Evolutionary conservation across 495 filamentous ascomycete genomes (phyloP).

Genomic region (Daldinia loculata): DNA sequence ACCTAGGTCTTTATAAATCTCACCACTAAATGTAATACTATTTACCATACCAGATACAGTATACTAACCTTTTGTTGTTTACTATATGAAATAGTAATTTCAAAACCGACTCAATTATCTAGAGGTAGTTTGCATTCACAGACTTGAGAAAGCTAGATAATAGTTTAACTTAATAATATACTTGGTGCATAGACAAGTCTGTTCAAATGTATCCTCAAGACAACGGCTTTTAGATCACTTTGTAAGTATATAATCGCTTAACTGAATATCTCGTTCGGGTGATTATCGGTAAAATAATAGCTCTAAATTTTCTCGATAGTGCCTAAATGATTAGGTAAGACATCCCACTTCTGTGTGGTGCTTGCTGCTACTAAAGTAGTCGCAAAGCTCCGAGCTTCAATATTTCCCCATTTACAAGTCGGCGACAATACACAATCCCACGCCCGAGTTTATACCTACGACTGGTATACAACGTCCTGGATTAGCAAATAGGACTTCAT

Average conservation of each 20-base stretch:
- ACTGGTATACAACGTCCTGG: neutral
- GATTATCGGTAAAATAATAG: slow-evolving; percentile 19
- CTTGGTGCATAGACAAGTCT: too few relatives aligned
- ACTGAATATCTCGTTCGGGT: slow-evolving; percentile 4
- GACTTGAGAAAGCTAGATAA: neutral
- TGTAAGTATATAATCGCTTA: neutral
- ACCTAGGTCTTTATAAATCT: neutral
- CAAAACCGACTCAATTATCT: too few relatives aligned
- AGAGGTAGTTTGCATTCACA: neutral
- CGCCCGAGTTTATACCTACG: neutral
- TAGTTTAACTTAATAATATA: too few relatives aligned
- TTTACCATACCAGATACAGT: neutral
- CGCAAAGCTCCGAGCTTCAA: slow-evolving; percentile 31
- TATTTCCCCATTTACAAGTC: slow-evolving; percentile 12
- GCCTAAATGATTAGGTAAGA: neutral
- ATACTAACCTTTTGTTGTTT: too few relatives aligned
- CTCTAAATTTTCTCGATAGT: slow-evolving; percentile 13
- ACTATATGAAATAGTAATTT: too few relatives aligned
- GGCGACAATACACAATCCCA: neutral
- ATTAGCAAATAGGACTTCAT: neutral
- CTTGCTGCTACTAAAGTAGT: slow-evolving; percentile 7
- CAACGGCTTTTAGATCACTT: too few relatives aligned
- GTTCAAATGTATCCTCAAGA: too few relatives aligned
- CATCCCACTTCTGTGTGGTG: slow-evolving; percentile 11
- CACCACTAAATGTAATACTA: neutral